phyloP scores from a whole-genome alignment of 768 basidiomycete species.

The Psilocybe tampanensis region DNA sequence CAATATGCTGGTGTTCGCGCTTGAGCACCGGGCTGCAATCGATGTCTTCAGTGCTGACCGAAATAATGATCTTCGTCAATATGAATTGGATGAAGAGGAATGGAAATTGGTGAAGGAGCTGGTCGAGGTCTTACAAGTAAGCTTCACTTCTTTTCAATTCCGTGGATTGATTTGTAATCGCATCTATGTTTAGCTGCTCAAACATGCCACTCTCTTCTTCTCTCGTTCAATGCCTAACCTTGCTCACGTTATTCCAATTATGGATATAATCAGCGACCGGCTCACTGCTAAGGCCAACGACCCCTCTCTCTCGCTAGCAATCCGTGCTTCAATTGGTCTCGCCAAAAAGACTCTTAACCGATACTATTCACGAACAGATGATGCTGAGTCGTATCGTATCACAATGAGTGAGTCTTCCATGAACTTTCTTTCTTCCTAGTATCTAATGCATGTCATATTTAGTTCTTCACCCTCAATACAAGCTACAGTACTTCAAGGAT shows the following conservation, averaged over 20 bases:
- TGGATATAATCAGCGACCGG: conserved; percentile 13
- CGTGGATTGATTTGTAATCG: not conserved
- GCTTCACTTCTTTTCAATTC: conserved; percentile 2
- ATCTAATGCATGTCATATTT: not conserved
- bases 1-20: conserved; percentile 33
- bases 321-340: conserved; percentile 24
- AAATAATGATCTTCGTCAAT: conserved; percentile 16
- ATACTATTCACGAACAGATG: conserved; percentile 34
- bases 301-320: conserved; percentile 10
- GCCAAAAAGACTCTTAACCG: conserved; percentile 31
- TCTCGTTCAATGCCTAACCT: conserved; percentile 10
- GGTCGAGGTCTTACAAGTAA: conserved; percentile 26
- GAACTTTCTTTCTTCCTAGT: conserved; percentile 2
- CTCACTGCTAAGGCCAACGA: conserved; percentile 4
- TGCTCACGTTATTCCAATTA: conserved; percentile 11
- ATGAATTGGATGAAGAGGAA: conserved; percentile 23
- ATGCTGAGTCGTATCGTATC: conserved; percentile 33
- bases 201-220: conserved; percentile 11
- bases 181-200: conserved; percentile 9
- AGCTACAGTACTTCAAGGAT: conserved; percentile 24
- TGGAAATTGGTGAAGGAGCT: conserved; percentile 34
- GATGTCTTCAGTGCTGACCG: conserved; percentile 22
- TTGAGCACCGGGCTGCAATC: conserved; percentile 26
- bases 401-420: conserved; percentile 39
- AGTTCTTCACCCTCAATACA: conserved; percentile 23